Percentiles rank a stretch among this genome's conserved stretches.
Evolutionary conservation across 2,329 filamentous ascomycete species (phyloP).

Genomic region (Parastagonospora avenae): DNA sequence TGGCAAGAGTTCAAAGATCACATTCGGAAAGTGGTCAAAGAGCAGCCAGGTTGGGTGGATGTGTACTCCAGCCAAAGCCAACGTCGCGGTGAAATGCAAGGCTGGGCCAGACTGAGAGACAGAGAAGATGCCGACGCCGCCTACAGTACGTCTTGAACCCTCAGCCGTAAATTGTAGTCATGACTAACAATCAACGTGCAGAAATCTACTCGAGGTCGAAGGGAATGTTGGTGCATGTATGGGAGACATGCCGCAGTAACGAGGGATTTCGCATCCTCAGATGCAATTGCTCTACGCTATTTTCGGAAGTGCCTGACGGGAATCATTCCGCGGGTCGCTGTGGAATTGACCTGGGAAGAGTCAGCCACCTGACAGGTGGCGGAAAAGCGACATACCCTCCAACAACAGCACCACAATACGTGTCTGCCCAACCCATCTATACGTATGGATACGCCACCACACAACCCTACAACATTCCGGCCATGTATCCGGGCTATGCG

Average conservation of each 20-base stretch:
- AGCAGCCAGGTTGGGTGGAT: constrained; percentile 47
- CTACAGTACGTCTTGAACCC: constrained; percentile 30
- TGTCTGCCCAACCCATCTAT: constrained; percentile 24
- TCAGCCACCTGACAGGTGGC: constrained; percentile 26
- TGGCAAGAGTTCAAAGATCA: constrained; percentile 49
- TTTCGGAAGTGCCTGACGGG: constrained; percentile 27
- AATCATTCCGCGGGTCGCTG: constrained; percentile 36
- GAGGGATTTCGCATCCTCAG: constrained; percentile 34
- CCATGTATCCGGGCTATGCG: constrained; percentile 24
- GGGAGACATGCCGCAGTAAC: constrained; percentile 35
- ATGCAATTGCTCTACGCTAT: constrained; percentile 43
- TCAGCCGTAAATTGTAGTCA: neutral
- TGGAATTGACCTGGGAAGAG: constrained; percentile 35
- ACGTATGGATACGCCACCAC: constrained; percentile 29
- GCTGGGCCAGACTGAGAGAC: constrained; percentile 44
- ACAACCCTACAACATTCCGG: constrained; percentile 22
- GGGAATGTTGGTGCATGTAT: constrained; percentile 40
- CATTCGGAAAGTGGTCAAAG: constrained; percentile 38
- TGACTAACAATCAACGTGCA: constrained; percentile 8
- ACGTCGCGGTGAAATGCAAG: constrained; percentile 38
- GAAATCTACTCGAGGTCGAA: constrained; percentile 27
- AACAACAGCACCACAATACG: constrained; percentile 18
- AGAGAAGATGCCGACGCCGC: constrained; percentile 41
- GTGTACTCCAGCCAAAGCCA: constrained; percentile 32
- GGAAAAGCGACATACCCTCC: constrained; percentile 7